Evolutionary conservation across 345 rosid species (phyloP), one percentile per base, ranked within the genome.

Genomic region (Ailanthus altissimus): DNA sequence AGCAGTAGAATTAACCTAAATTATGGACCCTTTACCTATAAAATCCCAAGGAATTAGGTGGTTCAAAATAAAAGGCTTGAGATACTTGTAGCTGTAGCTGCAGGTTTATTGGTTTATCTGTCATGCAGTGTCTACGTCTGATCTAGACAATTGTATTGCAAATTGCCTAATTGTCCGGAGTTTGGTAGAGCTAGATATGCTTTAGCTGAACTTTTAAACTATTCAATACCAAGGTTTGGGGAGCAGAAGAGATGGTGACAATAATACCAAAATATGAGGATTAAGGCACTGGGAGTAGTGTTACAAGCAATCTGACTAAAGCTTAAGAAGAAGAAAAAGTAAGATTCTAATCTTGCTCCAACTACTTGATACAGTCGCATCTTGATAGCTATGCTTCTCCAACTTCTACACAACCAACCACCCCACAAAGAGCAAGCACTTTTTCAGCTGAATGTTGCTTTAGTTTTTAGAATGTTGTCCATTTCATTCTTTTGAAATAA

Each of bases 301-400:
- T 20, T 68, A 51, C 56, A 47, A 74, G 74, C 78, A 67, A 40
- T 36, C 32, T 20, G 28, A 38, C 16, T 8, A 3, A 14, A 59
- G 14, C 21, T 71, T 2, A 7, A 14, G 56, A 25, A 15, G 53
- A 51, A 70, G 36, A 12, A 10, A 25, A n/a, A 40, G 54, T 68
- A 42, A 26, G 20, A 49, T 32, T 50, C n/a, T 18, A 23, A 26
- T 50, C 32, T 28, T 26, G 59, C 75, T 26, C 32, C 23, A 49
- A 40, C 32, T 23, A 59, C 20, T 57, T 11, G 69, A 21, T 59
- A 70, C 75, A 16, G 57, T 26, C 65, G 28, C 65, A 40, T 50
- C 76, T 60, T 75, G 87, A 84, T 72, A 81, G 82, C 67, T 61
- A 75, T 62, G 58, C 68, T 72, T 81, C 87, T 80, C 87, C 92